Evolutionary conservation across 768 basidiomycete genomes (phyloP).

Genomic region (Leccinellum rugosiceps): DNA sequence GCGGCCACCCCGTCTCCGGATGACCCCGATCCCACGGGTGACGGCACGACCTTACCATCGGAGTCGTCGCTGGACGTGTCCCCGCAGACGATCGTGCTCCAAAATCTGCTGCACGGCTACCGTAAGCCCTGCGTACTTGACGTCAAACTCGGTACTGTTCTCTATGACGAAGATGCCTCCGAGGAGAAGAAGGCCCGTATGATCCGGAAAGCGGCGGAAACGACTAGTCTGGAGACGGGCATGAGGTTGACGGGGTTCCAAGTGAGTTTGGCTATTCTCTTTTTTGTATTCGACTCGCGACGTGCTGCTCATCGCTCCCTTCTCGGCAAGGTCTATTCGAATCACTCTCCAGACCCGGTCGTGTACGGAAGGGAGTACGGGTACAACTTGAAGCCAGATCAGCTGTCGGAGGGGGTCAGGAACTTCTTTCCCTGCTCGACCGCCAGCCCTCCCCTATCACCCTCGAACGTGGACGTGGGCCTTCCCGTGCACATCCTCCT

Average conservation of each 20-base stretch:
- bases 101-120: slow-evolving; percentile 78
- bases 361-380: slow-evolving; percentile 76
- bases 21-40: background rate
- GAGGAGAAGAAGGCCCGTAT: slow-evolving; percentile 79
- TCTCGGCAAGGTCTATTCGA: slow-evolving; percentile 64
- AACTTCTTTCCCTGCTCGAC: slow-evolving; percentile 68
- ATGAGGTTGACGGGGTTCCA: slow-evolving; percentile 87
- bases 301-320: background rate
- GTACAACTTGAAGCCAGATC: slow-evolving; percentile 60
- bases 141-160: slow-evolving; percentile 86
- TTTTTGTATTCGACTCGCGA: slow-evolving; percentile 15
- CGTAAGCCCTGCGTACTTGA: slow-evolving; percentile 84
- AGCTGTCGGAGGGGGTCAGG: slow-evolving; percentile 74
- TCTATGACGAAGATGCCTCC: slow-evolving; percentile 69
- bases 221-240: slow-evolving; percentile 76
- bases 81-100: slow-evolving; percentile 74
- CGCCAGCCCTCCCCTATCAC: slow-evolving; percentile 4
- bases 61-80: background rate
- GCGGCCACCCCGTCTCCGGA: slow-evolving; percentile 40
- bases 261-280: slow-evolving; percentile 40
- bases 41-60: no score
- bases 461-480: slow-evolving; percentile 35
- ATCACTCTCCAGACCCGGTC: slow-evolving; percentile 50
- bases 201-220: slow-evolving; percentile 61
- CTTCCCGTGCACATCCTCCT: slow-evolving; percentile 54